These are phyloP conservation scores for Penicillium sp. DNA, from an alignment of 2,329 filamentous ascomycete species.

Conservation along the genomic window DNA sequence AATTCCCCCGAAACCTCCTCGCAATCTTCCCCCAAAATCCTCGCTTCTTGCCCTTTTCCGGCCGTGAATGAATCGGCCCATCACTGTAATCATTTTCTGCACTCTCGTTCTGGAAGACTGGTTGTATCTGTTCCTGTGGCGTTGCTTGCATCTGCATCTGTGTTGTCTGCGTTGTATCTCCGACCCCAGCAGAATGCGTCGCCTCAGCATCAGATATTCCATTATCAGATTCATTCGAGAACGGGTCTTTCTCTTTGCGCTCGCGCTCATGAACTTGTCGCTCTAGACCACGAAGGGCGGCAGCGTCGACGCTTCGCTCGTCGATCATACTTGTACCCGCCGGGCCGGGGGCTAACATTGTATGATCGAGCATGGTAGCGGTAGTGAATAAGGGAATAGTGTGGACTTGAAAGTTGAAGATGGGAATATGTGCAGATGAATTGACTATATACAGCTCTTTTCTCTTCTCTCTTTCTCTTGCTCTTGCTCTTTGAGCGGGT, in stretches of 20 bases:
- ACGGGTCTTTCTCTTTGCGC: too few relatives aligned
- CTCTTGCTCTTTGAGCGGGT: too few relatives aligned
- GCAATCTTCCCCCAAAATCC: neutral
- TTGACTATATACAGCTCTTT: too few relatives aligned
- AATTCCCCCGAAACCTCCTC: neutral
- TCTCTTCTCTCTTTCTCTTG: too few relatives aligned
- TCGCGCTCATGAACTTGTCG: constrained; percentile 6
- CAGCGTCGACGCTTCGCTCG: constrained; percentile 17
- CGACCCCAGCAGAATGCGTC: too few relatives aligned
- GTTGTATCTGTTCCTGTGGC: neutral
- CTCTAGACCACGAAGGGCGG: constrained; percentile 11
- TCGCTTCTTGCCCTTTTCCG: neutral
- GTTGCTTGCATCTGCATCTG: neutral
- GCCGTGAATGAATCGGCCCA: neutral
- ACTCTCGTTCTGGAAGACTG: too few relatives aligned
- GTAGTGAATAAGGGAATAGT: neutral
- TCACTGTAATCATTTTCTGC: neutral
- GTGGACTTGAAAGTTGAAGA: too few relatives aligned
- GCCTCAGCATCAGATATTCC: too few relatives aligned
- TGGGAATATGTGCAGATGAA: too few relatives aligned
- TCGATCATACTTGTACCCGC: constrained; percentile 19
- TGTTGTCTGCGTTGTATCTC: too few relatives aligned
- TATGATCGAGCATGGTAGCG: constrained; percentile 9
- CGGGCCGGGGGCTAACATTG: constrained; percentile 15
- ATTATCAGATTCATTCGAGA: too few relatives aligned